phyloP scores from a whole-genome alignment of 73 alveolate species.

The Breviolum minutum region DNA sequence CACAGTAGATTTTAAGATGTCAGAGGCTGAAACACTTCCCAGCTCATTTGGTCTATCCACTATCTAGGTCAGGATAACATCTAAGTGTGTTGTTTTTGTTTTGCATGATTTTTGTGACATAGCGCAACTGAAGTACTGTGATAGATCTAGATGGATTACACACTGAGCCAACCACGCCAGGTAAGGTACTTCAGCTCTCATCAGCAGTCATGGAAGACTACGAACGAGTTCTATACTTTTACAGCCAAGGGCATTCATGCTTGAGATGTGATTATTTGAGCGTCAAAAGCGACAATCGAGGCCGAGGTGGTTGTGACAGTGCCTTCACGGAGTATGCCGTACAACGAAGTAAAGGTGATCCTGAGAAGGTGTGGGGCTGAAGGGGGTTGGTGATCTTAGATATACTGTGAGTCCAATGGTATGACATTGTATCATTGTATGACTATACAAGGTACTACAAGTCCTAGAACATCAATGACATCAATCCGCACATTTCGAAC shows the following conservation, averaged over 20 bases:
- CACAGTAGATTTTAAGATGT: neutral
- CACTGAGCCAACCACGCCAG: neutral
- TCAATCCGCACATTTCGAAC: too few species aligned
- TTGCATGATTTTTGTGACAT: too few species aligned
- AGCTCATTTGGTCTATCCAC: too few species aligned
- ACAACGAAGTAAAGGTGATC: neutral
- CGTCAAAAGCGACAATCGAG: slow-evolving; percentile 34
- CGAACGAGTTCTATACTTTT: slow-evolving; percentile 43
- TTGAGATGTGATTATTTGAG: slow-evolving; percentile 54
- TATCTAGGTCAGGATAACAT: too few species aligned
- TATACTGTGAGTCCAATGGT: neutral
- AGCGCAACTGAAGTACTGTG: neutral
- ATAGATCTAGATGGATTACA: neutral
- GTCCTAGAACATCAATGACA: too few species aligned
- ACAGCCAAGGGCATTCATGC: slow-evolving; percentile 16
- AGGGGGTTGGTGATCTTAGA: neutral
- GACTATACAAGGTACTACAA: too few species aligned
- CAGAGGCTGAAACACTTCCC: neutral
- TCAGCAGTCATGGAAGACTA: slow-evolving; percentile 84
- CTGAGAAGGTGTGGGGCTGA: neutral
- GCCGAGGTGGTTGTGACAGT: slow-evolving; percentile 34
- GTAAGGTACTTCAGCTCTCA: neutral
- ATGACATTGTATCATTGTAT: too few species aligned
- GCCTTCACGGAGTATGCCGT: slow-evolving; percentile 32
- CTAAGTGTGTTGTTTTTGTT: neutral